Conservation (phyloP, 768 basidiomycete species). For the Mycena indigotica region DNA sequence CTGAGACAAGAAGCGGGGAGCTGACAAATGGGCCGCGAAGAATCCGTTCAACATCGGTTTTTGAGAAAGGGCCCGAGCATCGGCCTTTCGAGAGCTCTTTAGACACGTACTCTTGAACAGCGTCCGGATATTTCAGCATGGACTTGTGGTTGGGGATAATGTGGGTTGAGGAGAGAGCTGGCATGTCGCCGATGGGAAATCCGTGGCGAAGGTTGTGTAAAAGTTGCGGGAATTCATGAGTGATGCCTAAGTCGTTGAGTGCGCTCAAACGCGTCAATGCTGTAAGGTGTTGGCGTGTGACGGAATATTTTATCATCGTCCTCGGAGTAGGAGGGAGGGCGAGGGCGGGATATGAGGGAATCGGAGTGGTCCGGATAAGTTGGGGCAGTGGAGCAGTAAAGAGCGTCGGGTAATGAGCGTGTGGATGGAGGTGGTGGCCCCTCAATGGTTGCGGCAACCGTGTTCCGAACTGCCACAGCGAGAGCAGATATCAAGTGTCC, state of each 20-base stretch:
- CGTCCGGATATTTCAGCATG: background rate
- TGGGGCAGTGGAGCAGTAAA: background rate
- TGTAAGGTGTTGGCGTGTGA: background rate
- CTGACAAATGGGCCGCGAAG: slow-evolving; percentile 3
- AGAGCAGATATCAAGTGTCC: too few relatives aligned
- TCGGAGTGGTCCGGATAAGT: background rate
- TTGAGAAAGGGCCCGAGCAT: background rate
- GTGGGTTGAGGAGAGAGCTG: background rate
- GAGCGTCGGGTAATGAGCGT: background rate
- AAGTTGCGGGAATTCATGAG: slow-evolving; percentile 5
- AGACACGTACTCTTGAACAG: background rate
- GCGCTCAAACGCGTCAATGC: slow-evolving; percentile 3
- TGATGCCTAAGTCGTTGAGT: background rate
- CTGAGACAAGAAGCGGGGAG: slow-evolving; percentile 1
- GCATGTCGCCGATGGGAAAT: slow-evolving; percentile 10
- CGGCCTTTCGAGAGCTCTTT: background rate
- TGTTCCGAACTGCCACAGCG: background rate
- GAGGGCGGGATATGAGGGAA: background rate
- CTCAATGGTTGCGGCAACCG: background rate
- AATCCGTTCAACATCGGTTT: background rate
- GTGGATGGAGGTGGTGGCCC: background rate
- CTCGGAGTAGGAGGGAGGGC: background rate
- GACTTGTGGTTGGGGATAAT: slow-evolving; percentile 3
- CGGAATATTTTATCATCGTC: background rate
- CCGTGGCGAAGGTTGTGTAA: slow-evolving; percentile 6